These are phyloP conservation scores for Clonostachys rhizophaga DNA, from an alignment of 2,329 filamentous ascomycete species.

Conservation along the genomic window DNA sequence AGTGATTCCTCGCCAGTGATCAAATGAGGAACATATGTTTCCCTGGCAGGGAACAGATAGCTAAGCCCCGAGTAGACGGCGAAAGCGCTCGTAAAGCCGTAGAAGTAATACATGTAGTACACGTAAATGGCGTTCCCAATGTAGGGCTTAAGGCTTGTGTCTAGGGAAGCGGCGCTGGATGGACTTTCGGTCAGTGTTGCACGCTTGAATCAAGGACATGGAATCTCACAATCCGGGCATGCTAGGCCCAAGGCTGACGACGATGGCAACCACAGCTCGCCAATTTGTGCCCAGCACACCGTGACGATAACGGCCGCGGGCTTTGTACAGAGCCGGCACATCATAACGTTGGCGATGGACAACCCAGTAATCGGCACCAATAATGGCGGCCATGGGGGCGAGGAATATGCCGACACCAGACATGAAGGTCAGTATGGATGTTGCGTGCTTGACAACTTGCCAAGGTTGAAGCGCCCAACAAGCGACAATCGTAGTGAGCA, in stretches of 20 bases:
- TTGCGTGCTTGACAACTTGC: conserved; percentile 22
- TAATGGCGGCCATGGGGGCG: conserved; percentile 32
- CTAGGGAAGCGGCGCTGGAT: not conserved
- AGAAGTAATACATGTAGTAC: conserved; percentile 4
- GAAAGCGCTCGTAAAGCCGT: not conserved
- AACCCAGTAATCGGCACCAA: conserved; percentile 32
- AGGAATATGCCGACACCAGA: conserved; percentile 24
- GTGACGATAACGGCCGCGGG: conserved; percentile 31
- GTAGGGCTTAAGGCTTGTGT: not conserved
- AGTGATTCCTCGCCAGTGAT: too few relatives aligned
- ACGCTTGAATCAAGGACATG: not conserved
- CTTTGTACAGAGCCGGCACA: conserved; percentile 33
- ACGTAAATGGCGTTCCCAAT: conserved; percentile 5
- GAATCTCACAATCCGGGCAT: not conserved
- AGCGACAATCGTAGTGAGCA: conserved; percentile 19
- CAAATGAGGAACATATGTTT: not conserved
- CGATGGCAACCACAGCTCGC: conserved; percentile 20
- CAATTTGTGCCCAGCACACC: conserved; percentile 18
- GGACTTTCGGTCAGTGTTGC: not conserved
- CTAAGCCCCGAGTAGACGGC: not conserved
- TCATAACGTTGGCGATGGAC: conserved; percentile 28
- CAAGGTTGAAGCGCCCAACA: conserved; percentile 26
- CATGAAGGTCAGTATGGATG: conserved; percentile 22
- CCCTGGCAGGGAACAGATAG: not conserved
- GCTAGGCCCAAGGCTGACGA: conserved; percentile 5